Percentiles rank a stretch among this genome's conserved stretches.
Evolutionary conservation across 768 basidiomycete genomes (phyloP).

Genomic region (Grammothele lineata): DNA sequence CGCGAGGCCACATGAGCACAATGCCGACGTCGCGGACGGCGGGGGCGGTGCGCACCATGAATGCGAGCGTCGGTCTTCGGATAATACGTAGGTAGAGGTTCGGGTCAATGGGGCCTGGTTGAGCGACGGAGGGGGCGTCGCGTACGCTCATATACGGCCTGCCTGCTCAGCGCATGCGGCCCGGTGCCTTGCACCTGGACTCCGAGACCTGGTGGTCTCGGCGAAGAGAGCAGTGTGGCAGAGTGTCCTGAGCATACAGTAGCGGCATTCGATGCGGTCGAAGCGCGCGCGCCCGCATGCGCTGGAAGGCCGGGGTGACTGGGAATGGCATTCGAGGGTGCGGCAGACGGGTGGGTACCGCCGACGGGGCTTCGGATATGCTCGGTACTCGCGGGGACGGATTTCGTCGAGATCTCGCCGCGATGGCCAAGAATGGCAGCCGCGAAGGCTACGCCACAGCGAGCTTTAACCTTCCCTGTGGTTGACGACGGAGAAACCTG

Average conservation of each 20-base stretch:
- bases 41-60: constrained; percentile 13
- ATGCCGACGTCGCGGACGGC: constrained; percentile 2
- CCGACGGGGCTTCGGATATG: neutral
- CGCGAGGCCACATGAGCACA: constrained; percentile 4
- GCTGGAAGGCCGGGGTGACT: constrained; percentile 2
- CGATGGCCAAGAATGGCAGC: constrained; percentile 4
- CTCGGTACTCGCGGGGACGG: constrained; percentile 14
- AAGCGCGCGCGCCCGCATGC: constrained; percentile 1
- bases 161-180: constrained; percentile 2
- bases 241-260: too few species aligned
- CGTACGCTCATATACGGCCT: constrained; percentile 17
- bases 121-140: constrained; percentile 3
- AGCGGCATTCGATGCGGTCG: too few species aligned
- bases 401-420: constrained; percentile 25
- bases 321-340: constrained; percentile 5
- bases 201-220: constrained; percentile 6
- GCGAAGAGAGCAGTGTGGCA: constrained; percentile 2
- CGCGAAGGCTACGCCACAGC: constrained; percentile 15
- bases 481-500: constrained; percentile 23
- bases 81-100: constrained; percentile 23
- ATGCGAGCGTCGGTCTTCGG: constrained; percentile 16
- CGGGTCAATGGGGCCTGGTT: constrained; percentile 21
- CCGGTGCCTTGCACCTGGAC: constrained; percentile 17
- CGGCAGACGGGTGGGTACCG: constrained; percentile 4
- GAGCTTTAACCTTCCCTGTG: constrained; percentile 22